Evolutionary conservation across 345 rosid genomes (phyloP), one percentile per base, ranked within the genome.

Genomic region (Streptanthus diversifolius): DNA sequence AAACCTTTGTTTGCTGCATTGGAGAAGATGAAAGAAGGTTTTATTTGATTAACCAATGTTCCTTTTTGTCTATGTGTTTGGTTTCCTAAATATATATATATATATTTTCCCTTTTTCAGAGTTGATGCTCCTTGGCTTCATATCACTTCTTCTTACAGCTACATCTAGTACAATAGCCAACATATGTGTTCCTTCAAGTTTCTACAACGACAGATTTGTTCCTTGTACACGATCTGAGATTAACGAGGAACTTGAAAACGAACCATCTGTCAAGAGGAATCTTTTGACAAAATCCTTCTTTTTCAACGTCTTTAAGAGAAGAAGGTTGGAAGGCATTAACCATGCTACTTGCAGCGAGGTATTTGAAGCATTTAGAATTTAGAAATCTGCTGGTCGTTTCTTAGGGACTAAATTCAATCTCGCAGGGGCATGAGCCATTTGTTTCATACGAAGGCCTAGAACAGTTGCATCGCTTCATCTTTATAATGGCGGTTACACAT

Each of bases 1-100:
- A 90, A 91, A 76, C 92, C 95, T 62, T 57, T 93, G 85, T 77
- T 85, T 65, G 90, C 91, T 29, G 95, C 98, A 0, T 70, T 93
- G 71, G 98, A 91, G 80, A 93, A 91, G 75, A 93, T 93, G 98
- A 93, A 93, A 84, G 89, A 90, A 84, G 96, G 98, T 92, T 81
- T 53, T 32, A 0, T 48, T 19, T 15, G 0, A 15, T 13, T 14
- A 24, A 53, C 18, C 1, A 1, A 19, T 43, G 1, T 18, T 32
- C 2, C 5, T 47, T 41, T 3, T 47, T 44, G 4, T 37, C 10
- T 27, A 5, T 53, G 24, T 67, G 44, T 69, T 68, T 68, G 41
- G 47, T 43, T 63, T 49, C 11, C 6, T 63, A 58, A 58, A 63
- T 45, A 49, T 53, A 41, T 13, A 1, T n/a, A n/a, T n/a, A n/a